Conservation (phyloP, 805 yeast species). For the Kazachstania taianensis region DNA sequence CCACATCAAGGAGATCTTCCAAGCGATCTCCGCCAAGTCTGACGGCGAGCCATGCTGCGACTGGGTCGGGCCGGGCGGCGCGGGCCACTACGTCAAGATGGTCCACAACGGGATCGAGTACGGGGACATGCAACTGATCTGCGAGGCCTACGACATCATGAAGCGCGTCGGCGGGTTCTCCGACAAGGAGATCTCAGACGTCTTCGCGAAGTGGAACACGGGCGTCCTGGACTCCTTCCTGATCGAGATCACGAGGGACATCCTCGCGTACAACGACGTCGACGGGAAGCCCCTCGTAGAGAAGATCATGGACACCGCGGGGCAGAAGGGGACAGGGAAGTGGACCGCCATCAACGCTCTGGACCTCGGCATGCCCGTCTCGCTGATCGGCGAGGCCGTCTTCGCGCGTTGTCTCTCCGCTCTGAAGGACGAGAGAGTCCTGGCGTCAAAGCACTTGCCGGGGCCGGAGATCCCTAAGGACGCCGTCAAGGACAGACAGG, state of each 20-base stretch:
- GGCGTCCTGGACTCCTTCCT: conserved; percentile 97
- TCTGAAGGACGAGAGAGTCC: conserved; percentile 78
- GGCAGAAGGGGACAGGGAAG: conserved; percentile 99
- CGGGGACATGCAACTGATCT: conserved; percentile 98
- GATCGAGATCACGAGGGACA: conserved; percentile 93
- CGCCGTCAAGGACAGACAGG: conserved; percentile 61
- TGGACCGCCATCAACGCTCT: conserved; percentile 99
- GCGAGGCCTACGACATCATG: conserved; percentile 95
- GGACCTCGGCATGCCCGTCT: conserved; percentile 97
- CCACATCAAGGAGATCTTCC: conserved; percentile 92
- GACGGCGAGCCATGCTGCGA: conserved; percentile 99
- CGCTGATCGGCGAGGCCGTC: conserved; percentile 97
- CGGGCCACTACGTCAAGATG: conserved; percentile 99
- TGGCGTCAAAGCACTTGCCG: conserved; percentile 66
- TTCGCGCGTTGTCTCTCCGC: conserved; percentile 94
- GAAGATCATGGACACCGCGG: conserved; percentile 93
- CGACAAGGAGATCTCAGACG: conserved; percentile 88
- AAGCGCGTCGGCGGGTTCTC: conserved; percentile 87
- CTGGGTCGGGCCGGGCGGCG: conserved; percentile 99
- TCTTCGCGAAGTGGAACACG: conserved; percentile 86
- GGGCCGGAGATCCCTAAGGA: conserved; percentile 69
- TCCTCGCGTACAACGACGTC: conserved; percentile 76
- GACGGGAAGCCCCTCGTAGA: conserved; percentile 92
- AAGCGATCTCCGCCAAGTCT: conserved; percentile 87
- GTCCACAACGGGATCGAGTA: conserved; percentile 99